phyloP scores from a whole-genome alignment of 2,329 filamentous ascomycete genomes.

The Torrubiellomyces zombiae region DNA sequence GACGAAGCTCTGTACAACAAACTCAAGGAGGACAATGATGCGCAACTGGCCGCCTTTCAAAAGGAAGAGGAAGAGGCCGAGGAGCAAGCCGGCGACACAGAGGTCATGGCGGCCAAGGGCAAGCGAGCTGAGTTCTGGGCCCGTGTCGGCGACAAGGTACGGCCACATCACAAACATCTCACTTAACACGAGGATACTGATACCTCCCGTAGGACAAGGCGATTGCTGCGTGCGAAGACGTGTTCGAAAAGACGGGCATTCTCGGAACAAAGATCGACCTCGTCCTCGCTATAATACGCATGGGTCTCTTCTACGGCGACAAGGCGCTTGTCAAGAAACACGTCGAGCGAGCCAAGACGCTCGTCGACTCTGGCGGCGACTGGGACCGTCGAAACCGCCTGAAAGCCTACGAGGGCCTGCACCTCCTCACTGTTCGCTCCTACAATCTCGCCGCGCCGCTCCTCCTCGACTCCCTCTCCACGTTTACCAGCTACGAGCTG shows the following conservation, averaged over 20 bases:
- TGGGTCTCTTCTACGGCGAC: slow-evolving; percentile 92
- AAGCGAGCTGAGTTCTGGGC: slow-evolving; percentile 96
- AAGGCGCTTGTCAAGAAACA: slow-evolving; percentile 85
- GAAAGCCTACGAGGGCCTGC: slow-evolving; percentile 94
- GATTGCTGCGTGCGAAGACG: slow-evolving; percentile 76
- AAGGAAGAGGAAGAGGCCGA: slow-evolving; percentile 87
- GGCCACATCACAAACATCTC: slow-evolving; percentile 4
- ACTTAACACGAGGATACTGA: slow-evolving; percentile 7
- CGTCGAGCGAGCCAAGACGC: slow-evolving; percentile 70
- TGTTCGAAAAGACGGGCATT: slow-evolving; percentile 95
- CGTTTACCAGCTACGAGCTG: slow-evolving; percentile 95
- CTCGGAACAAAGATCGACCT: slow-evolving; percentile 95
- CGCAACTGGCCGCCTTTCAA: slow-evolving; percentile 58
- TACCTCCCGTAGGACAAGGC: slow-evolving; percentile 62
- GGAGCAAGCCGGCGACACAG: slow-evolving; percentile 91
- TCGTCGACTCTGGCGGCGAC: slow-evolving; percentile 91
- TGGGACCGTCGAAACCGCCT: slow-evolving; percentile 97
- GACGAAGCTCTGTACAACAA: slow-evolving; percentile 75
- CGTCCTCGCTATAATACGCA: slow-evolving; percentile 87
- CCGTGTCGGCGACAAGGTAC: slow-evolving; percentile 85
- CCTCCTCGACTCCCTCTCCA: slow-evolving; percentile 90
- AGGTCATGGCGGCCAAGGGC: slow-evolving; percentile 79
- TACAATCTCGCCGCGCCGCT: slow-evolving; percentile 81
- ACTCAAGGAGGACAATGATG: slow-evolving; percentile 60
- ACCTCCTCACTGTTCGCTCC: slow-evolving; percentile 81